Evolutionary conservation across 495 filamentous ascomycete genomes (phyloP).

Genomic region (Trichoderma virens): DNA sequence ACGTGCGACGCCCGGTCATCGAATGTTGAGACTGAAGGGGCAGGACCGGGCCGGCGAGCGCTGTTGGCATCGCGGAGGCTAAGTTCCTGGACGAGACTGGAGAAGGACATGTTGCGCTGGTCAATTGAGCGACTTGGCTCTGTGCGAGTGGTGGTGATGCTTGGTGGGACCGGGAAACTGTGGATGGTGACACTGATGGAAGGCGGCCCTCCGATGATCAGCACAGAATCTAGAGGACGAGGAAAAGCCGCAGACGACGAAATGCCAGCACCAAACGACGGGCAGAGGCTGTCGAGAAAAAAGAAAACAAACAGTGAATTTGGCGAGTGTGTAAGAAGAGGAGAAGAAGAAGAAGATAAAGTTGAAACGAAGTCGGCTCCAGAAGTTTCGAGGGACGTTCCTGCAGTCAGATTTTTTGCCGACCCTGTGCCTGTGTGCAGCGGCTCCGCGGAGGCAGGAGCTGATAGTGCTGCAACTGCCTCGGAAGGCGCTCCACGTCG

Average conservation of each 20-base stretch:
- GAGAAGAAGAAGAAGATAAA: neutral
- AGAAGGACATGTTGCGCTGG: constrained; percentile 68
- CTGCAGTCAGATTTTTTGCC: constrained; percentile 3
- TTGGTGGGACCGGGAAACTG: neutral
- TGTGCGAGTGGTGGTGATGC: neutral
- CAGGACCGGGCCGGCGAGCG: constrained; percentile 28
- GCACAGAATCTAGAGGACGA: neutral
- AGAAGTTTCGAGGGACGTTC: neutral
- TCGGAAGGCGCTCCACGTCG: neutral
- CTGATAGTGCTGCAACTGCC: neutral
- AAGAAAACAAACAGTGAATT: neutral
- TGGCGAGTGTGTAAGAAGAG: neutral
- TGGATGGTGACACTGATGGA: neutral
- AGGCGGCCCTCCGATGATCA: neutral
- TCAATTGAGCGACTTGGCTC: neutral
- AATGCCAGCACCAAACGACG: neutral
- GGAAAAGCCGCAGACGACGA: too few species aligned
- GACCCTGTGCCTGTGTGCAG: constrained; percentile 1
- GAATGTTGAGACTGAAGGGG: constrained; percentile 42
- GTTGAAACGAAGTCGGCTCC: neutral
- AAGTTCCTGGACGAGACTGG: constrained; percentile 79
- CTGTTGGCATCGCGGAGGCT: constrained; percentile 52
- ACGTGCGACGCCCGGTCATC: constrained; percentile 58
- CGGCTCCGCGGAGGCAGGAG: neutral
- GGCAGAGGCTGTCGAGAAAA: neutral